phyloP scores from a whole-genome alignment of 2,329 filamentous ascomycete genomes.

The Fonsecaea pugnacius region DNA sequence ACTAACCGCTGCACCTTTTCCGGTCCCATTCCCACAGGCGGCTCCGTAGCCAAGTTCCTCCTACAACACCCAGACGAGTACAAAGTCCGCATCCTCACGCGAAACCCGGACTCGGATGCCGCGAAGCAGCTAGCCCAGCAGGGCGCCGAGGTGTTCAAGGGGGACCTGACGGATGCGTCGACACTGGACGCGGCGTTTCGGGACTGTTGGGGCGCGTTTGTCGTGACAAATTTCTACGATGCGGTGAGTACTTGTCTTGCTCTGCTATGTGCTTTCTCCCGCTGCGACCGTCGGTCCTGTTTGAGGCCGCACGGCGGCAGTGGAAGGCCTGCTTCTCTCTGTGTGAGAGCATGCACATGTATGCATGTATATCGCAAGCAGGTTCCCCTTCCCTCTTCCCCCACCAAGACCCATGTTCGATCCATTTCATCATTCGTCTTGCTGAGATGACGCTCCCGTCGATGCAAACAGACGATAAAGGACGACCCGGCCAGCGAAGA shows the following conservation, averaged over 20 bases:
- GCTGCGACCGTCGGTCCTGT: no score
- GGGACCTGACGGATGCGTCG: conserved; percentile 33
- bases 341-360: neutral
- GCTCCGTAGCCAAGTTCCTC: conserved; percentile 39
- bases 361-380: no score
- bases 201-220: conserved; percentile 33
- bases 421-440: no score
- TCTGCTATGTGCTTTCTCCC: no score
- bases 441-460: no score
- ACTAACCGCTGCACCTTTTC: neutral
- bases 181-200: conserved; percentile 20
- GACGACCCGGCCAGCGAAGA: conserved; percentile 32
- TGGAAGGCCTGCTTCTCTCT: neutral
- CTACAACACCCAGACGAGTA: conserved; percentile 38
- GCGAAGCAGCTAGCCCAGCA: conserved; percentile 33
- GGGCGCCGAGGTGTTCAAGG: conserved; percentile 40
- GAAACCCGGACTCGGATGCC: conserved; percentile 37
- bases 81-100: conserved; percentile 39
- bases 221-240: conserved; percentile 33
- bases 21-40: conserved; percentile 28
- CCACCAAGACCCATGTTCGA: no score
- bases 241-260: conserved; percentile 4
- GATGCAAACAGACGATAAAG: conserved; percentile 18
- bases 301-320: no score
- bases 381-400: no score